Conservation (phyloP, 2,329 filamentous ascomycete species). For the Ophiostoma quercus region DNA sequence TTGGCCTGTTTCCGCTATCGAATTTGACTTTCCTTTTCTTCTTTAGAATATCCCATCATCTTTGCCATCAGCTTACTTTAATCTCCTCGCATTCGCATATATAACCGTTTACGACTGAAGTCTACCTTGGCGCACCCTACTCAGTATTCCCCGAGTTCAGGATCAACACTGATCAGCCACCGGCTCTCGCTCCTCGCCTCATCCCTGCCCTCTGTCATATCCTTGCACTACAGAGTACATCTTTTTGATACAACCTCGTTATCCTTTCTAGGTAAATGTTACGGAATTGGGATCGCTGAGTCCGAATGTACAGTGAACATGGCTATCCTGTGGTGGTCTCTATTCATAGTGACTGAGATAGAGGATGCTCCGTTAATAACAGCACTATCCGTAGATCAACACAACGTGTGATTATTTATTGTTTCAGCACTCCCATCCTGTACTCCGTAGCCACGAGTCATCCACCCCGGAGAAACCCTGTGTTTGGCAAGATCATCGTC, state of each 20-base stretch:
- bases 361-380: background rate
- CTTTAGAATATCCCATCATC: no score
- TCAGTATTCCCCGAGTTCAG: background rate
- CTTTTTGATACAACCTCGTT: background rate
- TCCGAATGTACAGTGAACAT: background rate
- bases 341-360: no score
- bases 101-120: no score
- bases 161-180: background rate
- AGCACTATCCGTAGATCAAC: no score
- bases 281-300: constrained; percentile 7
- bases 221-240: background rate
- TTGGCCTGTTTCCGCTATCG: no score
- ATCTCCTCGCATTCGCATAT: no score
- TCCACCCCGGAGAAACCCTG: background rate
- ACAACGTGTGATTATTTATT: no score
- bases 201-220: background rate
- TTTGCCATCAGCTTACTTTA: no score
- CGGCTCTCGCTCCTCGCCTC: background rate
- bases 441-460: background rate
- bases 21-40: no score
- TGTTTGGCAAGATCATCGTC: background rate
- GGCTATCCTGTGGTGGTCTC: background rate
- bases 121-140: no score
- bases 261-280: background rate
- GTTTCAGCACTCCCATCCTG: background rate